These are phyloP conservation scores for Colletotrichum acutatum DNA, from an alignment of 2,329 filamentous ascomycete species.

Conservation along the genomic window DNA sequence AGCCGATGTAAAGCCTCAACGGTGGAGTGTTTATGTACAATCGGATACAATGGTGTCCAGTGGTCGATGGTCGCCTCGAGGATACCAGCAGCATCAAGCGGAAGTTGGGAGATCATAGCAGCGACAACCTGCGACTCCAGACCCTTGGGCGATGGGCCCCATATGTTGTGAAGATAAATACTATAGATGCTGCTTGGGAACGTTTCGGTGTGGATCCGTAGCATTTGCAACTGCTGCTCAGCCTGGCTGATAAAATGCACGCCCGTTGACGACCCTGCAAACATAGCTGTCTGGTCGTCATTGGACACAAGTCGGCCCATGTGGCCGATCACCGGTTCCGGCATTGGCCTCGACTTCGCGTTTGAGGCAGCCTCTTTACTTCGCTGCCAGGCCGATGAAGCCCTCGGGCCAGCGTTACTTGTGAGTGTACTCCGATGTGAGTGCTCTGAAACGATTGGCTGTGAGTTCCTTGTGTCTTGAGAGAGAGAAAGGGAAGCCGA, in stretches of 20 bases:
- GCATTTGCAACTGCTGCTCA: conserved; percentile 41
- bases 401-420: not conserved
- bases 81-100: conserved; percentile 29
- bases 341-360: not conserved
- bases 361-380: not conserved
- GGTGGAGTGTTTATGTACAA: conserved; percentile 38
- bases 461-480: not conserved
- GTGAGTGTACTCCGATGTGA: not conserved
- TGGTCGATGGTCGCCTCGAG: conserved; percentile 35
- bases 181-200: conserved; percentile 41
- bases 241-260: conserved; percentile 43
- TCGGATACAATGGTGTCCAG: conserved; percentile 37
- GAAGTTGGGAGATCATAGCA: conserved; percentile 32
- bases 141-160: conserved; percentile 22
- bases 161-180: conserved; percentile 38
- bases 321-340: conserved; percentile 39
- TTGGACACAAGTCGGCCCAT: conserved; percentile 41
- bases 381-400: not conserved
- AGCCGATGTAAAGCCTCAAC: conserved; percentile 25
- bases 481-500: not conserved
- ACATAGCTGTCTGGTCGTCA: conserved; percentile 39
- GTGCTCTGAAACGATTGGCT: not conserved
- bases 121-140: not conserved
- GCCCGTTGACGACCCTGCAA: conserved; percentile 41
- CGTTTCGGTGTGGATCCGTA: conserved; percentile 38